Base-by-base conservation (phyloP, 2,329 filamentous ascomycete genomes). In the Penicillium palitans region DNA sequence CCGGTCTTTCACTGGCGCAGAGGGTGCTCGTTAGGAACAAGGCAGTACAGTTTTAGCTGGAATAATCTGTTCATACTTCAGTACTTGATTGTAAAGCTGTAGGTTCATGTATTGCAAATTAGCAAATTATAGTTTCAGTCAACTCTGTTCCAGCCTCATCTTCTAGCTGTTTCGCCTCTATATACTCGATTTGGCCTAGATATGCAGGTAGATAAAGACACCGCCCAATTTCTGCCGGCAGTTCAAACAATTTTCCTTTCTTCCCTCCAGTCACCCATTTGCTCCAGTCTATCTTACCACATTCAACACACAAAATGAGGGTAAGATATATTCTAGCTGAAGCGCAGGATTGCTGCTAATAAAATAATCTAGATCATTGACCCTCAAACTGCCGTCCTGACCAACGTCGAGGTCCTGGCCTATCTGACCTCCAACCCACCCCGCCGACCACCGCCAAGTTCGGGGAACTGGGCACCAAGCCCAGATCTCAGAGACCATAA, bases 401-500 rank as follows among this genome's bases (percentile, higher is more conserved):
- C 76, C 50, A 79, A 78, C 61, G 68, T 76, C 27, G 78, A 80
- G 70, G 77, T 80, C 47, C 68, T 78, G 39, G 70, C 74, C 21
- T 76, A 78, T 58, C 61, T 79, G 37, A 73, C 72, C 15, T 61
- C 71, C 25, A 76, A 78, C 55, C 76, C 77, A 25, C 76, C 77
- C 39, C 74, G 76, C 61, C 70, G 72, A 52, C 71, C 74, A 12
- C 72, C 76, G 47, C 70, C 72, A 39, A 75, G 72, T 56, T 64
- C 72, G 13, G 66, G 70, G 29, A 71, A 75, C 53, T 78, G 73
- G 66, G 67, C 72, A 3, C 76, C 76, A 13, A 76, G 72, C 31
- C 76, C 76, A 3, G 76, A 78, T 60, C 57, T 80, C n/a, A 66
- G 76, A 54, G 76, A 78, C 57, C 76, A 80, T 64, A 76, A 78